Percentiles rank a stretch among this genome's conserved stretches.
Evolutionary conservation across 1,139 yeast species (phyloP).

Genomic region (Sugiyamaella xylanicola): DNA sequence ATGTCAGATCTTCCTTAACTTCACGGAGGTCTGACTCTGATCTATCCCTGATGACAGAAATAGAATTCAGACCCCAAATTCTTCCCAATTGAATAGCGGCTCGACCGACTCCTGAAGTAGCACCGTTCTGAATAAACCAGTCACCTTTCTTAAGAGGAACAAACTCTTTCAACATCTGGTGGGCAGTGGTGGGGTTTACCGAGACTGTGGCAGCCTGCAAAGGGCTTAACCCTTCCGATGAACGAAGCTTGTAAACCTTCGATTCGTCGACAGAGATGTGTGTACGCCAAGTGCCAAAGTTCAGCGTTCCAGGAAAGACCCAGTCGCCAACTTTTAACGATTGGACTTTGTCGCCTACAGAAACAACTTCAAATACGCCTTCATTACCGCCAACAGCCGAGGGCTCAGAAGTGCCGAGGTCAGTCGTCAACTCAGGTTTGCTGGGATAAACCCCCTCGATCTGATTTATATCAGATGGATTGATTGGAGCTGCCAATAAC

Average conservation of each 20-base stretch:
- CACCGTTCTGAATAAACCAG: constrained; percentile 97
- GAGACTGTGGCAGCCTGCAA: constrained; percentile 81
- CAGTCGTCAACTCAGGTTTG: constrained; percentile 62
- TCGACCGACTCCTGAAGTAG: constrained; percentile 94
- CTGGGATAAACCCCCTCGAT: constrained; percentile 92
- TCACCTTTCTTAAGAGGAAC: constrained; percentile 67
- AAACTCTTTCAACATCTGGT: constrained; percentile 78
- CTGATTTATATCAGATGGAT: constrained; percentile 91
- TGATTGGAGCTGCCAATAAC: constrained; percentile 83
- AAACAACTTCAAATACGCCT: constrained; percentile 82
- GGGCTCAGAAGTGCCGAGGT: constrained; percentile 59
- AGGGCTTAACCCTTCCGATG: constrained; percentile 47
- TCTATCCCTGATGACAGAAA: constrained; percentile 86
- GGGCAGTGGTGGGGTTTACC: constrained; percentile 93
- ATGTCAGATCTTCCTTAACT: constrained; percentile 57
- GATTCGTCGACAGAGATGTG: constrained; percentile 52
- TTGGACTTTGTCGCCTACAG: constrained; percentile 57
- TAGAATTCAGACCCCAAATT: constrained; percentile 74
- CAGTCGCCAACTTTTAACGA: constrained; percentile 74
- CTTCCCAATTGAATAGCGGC: constrained; percentile 87
- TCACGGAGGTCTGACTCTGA: constrained; percentile 64
- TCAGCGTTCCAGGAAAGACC: constrained; percentile 82
- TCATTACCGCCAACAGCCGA: constrained; percentile 89
- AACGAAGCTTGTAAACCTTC: constrained; percentile 48
- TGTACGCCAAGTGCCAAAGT: constrained; percentile 95